Percentiles rank a stretch among this genome's conserved stretches.
These are phyloP conservation scores for Primulina huaijiensis DNA, from an alignment of 257 asterid genomes.

Conservation along the genomic window DNA sequence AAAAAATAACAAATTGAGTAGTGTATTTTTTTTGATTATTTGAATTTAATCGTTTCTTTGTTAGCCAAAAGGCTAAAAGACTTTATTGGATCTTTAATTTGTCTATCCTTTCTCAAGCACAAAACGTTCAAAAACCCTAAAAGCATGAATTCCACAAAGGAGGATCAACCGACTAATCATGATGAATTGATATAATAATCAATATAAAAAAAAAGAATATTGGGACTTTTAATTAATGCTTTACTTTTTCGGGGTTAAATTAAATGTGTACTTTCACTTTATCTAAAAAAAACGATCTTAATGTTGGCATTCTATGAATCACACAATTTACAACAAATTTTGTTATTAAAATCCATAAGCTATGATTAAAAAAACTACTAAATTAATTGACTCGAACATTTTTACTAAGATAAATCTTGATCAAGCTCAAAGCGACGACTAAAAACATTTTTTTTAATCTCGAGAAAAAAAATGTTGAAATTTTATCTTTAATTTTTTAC, in stretches of 20 bases:
- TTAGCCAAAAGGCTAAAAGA: not conserved
- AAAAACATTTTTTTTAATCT: too few species aligned
- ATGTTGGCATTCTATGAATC: not conserved
- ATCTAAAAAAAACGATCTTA: too few species aligned
- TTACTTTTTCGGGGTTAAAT: not conserved
- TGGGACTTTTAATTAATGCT: not conserved
- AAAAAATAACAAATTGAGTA: too few species aligned
- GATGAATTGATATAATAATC: not conserved
- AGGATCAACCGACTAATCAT: not conserved
- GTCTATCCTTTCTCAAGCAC: not conserved
- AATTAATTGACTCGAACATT: too few species aligned
- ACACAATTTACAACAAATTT: not conserved
- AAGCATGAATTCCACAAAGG: not conserved
- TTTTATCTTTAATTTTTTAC: too few species aligned
- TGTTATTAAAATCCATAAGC: not conserved
- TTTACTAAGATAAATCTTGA: too few species aligned
- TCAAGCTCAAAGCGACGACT: too few species aligned
- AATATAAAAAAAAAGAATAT: too few species aligned
- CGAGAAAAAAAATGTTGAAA: too few species aligned
- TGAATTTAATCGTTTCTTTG: not conserved
- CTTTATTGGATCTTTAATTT: too few species aligned
- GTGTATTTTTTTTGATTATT: not conserved
- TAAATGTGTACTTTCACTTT: not conserved
- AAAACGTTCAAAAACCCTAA: not conserved
- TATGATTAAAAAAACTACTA: too few species aligned